Percentiles rank a stretch among this genome's conserved stretches.
Evolutionary conservation across 2,329 filamentous ascomycete species (phyloP).

Genomic region (Aspergillus pseudoviridinutans): DNA sequence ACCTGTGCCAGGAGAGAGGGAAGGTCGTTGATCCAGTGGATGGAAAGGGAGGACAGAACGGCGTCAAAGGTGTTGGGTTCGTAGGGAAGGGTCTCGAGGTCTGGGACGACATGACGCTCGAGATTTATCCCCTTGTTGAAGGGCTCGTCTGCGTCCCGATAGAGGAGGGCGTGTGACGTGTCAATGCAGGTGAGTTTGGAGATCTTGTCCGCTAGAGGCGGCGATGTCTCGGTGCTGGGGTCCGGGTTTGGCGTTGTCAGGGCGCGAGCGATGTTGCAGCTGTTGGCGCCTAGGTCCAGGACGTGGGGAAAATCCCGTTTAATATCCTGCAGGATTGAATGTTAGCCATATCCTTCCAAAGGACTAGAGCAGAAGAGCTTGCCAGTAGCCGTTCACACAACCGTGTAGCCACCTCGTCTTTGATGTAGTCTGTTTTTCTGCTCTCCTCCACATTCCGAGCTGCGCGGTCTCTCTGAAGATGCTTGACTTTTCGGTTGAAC

Average conservation of each 20-base stretch:
- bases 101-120: conserved; percentile 66
- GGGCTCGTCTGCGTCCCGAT: conserved; percentile 63
- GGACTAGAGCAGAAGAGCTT: conserved; percentile 16
- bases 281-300: conserved; percentile 91
- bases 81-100: conserved; percentile 68
- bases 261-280: conserved; percentile 86
- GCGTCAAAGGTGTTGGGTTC: conserved; percentile 77
- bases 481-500: conserved; percentile 86
- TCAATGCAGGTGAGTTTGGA: conserved; percentile 75
- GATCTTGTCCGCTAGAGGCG: conserved; percentile 67
- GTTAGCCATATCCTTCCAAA: conserved; percentile 9
- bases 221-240: conserved; percentile 39
- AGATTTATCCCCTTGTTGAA: conserved; percentile 74
- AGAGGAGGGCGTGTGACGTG: conserved; percentile 70
- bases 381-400: conserved; percentile 83
- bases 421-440: conserved; percentile 83
- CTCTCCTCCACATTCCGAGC: conserved; percentile 66
- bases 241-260: conserved; percentile 68
- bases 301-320: conserved; percentile 80
- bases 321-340: conserved; percentile 63
- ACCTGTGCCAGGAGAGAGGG: conserved; percentile 80
- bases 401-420: conserved; percentile 82
- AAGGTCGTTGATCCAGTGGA: conserved; percentile 98
- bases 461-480: conserved; percentile 84
- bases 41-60: conserved; percentile 78